A percentile compares a stretch with the other conserved stretches of the same genome.
phyloP scores from a whole-genome alignment of 2,329 filamentous ascomycete genomes.

The Tolypocladium pustulatum region DNA sequence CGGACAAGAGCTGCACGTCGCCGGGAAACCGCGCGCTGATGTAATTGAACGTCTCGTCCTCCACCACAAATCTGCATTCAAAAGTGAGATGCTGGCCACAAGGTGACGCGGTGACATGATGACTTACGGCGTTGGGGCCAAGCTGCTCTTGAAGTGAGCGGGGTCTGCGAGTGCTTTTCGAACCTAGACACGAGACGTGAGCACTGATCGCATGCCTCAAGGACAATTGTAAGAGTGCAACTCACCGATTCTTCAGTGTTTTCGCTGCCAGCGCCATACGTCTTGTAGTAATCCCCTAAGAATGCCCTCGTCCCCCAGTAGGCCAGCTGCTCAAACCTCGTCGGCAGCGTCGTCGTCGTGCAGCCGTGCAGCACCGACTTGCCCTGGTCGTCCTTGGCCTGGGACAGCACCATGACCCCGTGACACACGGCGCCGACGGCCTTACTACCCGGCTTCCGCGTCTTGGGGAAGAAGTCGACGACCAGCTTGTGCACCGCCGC shows the following conservation, averaged over 20 bases:
- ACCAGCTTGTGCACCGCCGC: constrained; percentile 31
- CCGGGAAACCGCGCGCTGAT: constrained; percentile 35
- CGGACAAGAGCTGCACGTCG: constrained; percentile 23
- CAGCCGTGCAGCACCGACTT: constrained; percentile 36
- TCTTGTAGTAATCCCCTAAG: constrained; percentile 46
- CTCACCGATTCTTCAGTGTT: constrained; percentile 35
- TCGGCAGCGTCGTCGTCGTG: constrained; percentile 36
- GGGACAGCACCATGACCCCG: constrained; percentile 39
- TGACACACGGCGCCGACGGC: constrained; percentile 39
- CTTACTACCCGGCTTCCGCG: constrained; percentile 31
- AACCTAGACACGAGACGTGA: constrained; percentile 19
- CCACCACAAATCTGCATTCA: constrained; percentile 31
- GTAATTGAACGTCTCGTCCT: constrained; percentile 38
- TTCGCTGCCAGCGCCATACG: constrained; percentile 39
- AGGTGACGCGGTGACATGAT: neutral
- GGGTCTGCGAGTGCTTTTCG: constrained; percentile 30
- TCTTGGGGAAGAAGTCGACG: constrained; percentile 35
- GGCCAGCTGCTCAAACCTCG: constrained; percentile 35
- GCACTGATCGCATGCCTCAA: neutral
- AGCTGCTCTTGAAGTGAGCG: constrained; percentile 32
- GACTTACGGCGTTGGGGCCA: constrained; percentile 30
- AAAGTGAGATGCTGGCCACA: neutral
- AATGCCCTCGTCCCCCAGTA: constrained; percentile 38
- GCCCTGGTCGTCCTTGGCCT: constrained; percentile 27
- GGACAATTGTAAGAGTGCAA: neutral